These are phyloP conservation scores for Alternaria sp. DNA, from an alignment of 2,329 filamentous ascomycete species.

Conservation along the genomic window DNA sequence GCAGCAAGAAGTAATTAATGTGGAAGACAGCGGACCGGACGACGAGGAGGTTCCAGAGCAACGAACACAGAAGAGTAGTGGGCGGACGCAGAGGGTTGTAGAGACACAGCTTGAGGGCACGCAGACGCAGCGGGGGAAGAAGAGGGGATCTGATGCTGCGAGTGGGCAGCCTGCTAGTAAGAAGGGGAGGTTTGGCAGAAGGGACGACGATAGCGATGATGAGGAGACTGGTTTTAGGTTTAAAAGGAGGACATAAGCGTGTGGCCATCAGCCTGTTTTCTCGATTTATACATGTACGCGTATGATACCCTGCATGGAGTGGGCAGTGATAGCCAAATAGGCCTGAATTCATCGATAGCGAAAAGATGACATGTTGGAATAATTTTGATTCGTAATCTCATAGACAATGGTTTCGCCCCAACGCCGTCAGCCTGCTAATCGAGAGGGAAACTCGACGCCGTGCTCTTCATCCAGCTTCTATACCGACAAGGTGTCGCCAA, in stretches of 20 bases:
- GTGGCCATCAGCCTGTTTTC: background rate
- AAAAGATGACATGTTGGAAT: background rate
- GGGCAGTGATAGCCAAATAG: background rate
- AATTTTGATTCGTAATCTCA: slow-evolving; percentile 5
- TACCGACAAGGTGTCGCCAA: background rate
- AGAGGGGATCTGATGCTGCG: slow-evolving; percentile 33
- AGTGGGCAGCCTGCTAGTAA: slow-evolving; percentile 36
- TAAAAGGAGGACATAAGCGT: slow-evolving; percentile 39
- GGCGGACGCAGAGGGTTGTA: slow-evolving; percentile 30
- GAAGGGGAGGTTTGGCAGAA: slow-evolving; percentile 27
- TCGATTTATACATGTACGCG: background rate
- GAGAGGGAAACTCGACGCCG: background rate
- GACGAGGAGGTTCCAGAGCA: slow-evolving; percentile 28
- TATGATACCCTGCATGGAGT: slow-evolving; percentile 6
- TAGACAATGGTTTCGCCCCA: slow-evolving; percentile 6
- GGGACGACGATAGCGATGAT: slow-evolving; percentile 61
- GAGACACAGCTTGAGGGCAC: slow-evolving; percentile 43
- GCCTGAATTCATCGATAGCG: background rate
- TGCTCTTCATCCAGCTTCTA: background rate
- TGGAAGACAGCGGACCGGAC: slow-evolving; percentile 41
- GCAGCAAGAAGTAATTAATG: slow-evolving; percentile 30
- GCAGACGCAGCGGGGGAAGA: slow-evolving; percentile 35
- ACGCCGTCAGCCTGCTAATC: slow-evolving; percentile 2
- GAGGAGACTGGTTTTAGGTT: slow-evolving; percentile 64
- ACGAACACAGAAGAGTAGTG: slow-evolving; percentile 32